Evolutionary conservation across 2,329 filamentous ascomycete species (phyloP).

Genomic region (Monilinia laxa): DNA sequence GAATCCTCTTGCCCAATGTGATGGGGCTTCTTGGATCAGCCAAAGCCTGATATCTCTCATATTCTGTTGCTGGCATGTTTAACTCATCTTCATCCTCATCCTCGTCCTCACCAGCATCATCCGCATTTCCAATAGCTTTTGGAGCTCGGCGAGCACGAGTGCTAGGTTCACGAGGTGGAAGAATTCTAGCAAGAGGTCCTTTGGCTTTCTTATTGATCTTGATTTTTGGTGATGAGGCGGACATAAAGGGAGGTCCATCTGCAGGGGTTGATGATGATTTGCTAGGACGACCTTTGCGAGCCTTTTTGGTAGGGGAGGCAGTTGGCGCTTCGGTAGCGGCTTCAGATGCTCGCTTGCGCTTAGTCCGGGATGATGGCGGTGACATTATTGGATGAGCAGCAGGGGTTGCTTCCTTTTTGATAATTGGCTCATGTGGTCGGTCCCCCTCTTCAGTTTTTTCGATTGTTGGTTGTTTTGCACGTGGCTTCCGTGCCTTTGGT

Average conservation of each 20-base stretch:
- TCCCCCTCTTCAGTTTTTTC: constrained; percentile 12
- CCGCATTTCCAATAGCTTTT: constrained; percentile 25
- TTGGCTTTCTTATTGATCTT: constrained; percentile 17
- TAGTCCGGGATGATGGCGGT: constrained; percentile 22
- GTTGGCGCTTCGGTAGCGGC: constrained; percentile 13
- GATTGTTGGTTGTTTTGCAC: constrained; percentile 11
- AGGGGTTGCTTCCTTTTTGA: constrained; percentile 21
- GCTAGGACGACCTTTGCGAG: constrained; percentile 17
- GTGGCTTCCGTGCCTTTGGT: constrained; percentile 25
- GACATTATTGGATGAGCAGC: neutral
- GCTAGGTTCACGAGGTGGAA: constrained; percentile 29
- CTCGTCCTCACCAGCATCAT: constrained; percentile 27
- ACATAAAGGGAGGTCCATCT: constrained; percentile 6
- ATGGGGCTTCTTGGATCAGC: constrained; percentile 32
- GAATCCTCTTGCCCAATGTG: constrained; percentile 34
- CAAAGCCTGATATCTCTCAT: constrained; percentile 37
- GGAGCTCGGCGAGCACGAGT: constrained; percentile 31
- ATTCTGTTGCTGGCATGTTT: constrained; percentile 34
- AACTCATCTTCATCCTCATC: constrained; percentile 28
- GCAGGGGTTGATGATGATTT: constrained; percentile 12
- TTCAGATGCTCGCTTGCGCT: constrained; percentile 23
- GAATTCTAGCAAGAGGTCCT: constrained; percentile 16
- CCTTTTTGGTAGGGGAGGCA: constrained; percentile 21
- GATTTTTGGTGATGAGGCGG: constrained; percentile 6
- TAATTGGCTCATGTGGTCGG: constrained; percentile 10